phyloP scores from a whole-genome alignment of 2,329 filamentous ascomycete species.

The Microdochium bolleyi region DNA sequence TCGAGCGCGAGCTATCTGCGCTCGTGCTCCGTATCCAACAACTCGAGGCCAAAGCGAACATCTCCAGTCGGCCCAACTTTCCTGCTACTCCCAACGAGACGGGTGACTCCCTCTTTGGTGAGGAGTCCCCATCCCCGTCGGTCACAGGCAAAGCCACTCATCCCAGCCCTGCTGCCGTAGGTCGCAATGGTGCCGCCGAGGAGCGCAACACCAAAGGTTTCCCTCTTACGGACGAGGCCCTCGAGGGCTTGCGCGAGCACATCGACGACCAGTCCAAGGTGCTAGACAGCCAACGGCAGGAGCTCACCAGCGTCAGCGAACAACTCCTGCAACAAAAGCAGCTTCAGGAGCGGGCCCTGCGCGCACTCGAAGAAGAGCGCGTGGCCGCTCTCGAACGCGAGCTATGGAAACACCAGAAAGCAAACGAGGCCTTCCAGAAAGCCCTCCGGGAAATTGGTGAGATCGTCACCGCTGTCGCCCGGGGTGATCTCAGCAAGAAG shows the following conservation, averaged over 20 bases:
- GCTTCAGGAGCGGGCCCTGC: constrained; percentile 74
- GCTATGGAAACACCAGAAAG: constrained; percentile 93
- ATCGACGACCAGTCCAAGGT: constrained; percentile 90
- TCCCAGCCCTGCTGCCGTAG: constrained; percentile 37
- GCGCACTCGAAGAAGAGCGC: constrained; percentile 76
- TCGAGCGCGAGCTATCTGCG: constrained; percentile 78
- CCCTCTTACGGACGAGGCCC: constrained; percentile 71
- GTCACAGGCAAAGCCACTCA: constrained; percentile 31
- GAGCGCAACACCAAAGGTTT: constrained; percentile 29
- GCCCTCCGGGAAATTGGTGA: constrained; percentile 93
- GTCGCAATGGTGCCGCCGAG: constrained; percentile 20
- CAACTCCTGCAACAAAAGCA: constrained; percentile 81
- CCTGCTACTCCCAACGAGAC: constrained; percentile 79
- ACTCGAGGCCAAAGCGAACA: constrained; percentile 70
- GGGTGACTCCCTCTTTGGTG: constrained; percentile 54
- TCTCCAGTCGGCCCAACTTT: constrained; percentile 48
- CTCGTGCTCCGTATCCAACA: constrained; percentile 71
- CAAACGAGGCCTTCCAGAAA: constrained; percentile 97
- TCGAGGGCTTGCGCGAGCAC: constrained; percentile 79
- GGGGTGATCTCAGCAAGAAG: constrained; percentile 93
- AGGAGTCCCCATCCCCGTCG: constrained; percentile 40
- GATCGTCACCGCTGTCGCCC: constrained; percentile 92
- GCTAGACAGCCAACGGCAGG: constrained; percentile 78
- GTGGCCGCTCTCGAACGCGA: constrained; percentile 87
- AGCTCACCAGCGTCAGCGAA: constrained; percentile 77